A percentile compares a stretch with the other conserved stretches of the same genome.
phyloP scores from a whole-genome alignment of 2,329 filamentous ascomycete species.

The Claviceps pusilla region DNA sequence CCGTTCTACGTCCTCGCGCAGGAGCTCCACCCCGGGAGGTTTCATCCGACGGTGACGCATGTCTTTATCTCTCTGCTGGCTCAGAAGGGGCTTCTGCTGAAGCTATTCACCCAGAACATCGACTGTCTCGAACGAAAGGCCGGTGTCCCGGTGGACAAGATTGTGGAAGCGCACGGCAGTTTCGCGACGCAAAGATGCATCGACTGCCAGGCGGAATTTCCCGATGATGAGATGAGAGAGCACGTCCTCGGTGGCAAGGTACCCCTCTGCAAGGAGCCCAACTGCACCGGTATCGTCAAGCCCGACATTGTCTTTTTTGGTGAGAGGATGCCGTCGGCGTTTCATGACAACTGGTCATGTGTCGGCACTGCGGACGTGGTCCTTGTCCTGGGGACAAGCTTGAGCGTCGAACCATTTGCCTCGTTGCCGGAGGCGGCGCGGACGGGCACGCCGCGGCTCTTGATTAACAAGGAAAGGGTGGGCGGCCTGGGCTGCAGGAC shows the following conservation, averaged over 20 bases:
- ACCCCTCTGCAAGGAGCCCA: slow-evolving; percentile 45
- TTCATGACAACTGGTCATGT: slow-evolving; percentile 25
- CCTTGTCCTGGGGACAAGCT: slow-evolving; percentile 77
- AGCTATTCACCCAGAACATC: slow-evolving; percentile 95
- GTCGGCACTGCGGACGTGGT: slow-evolving; percentile 55
- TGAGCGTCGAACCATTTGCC: slow-evolving; percentile 81
- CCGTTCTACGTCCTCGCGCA: slow-evolving; percentile 88
- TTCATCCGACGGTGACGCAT: slow-evolving; percentile 77
- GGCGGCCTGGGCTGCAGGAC: slow-evolving; percentile 60
- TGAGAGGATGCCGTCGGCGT: slow-evolving; percentile 39
- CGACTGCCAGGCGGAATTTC: slow-evolving; percentile 62
- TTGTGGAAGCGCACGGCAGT: slow-evolving; percentile 89
- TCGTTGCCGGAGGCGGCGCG: slow-evolving; percentile 52
- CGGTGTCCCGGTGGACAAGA: slow-evolving; percentile 64
- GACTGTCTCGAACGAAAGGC: slow-evolving; percentile 84
- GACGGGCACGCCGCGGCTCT: slow-evolving; percentile 53
- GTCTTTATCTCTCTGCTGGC: slow-evolving; percentile 74
- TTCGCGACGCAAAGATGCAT: slow-evolving; percentile 87
- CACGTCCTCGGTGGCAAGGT: slow-evolving; percentile 53
- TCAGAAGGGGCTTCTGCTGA: slow-evolving; percentile 61
- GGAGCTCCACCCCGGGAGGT: slow-evolving; percentile 84
- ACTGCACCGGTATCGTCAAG: slow-evolving; percentile 70
- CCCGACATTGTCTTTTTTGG: slow-evolving; percentile 94
- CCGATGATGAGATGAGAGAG: slow-evolving; percentile 57
- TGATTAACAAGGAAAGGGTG: slow-evolving; percentile 78